Base-by-base conservation (phyloP, 495 filamentous ascomycete genomes). In the Echria macrotheca region DNA sequence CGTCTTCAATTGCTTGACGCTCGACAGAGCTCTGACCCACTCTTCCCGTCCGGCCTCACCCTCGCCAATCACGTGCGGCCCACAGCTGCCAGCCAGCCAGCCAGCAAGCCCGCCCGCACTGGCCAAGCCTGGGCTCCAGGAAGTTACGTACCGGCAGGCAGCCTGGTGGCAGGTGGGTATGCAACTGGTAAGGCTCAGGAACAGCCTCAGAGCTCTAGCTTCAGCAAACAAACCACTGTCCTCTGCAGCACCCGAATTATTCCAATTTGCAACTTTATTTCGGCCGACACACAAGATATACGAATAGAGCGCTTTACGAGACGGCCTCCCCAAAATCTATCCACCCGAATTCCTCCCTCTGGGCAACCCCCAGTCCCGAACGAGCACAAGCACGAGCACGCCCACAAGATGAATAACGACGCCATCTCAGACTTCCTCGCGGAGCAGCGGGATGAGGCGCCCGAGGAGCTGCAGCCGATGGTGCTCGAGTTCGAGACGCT, bases 401-500 rank as follows among this genome's bases (percentile, higher is more conserved):
- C 22, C 35, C 23, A 23, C 35, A 57, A 38, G 63, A 91, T 91
- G 86, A 85, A 85, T 69, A 80, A 80, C 70, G 84, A 94, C 64
- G 85, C 84, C 56, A 89, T 99, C 67, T 77, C 89, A 63, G 86
- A 95, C 70, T 91, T 96, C 74, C 85, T 99, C 49, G 79, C 78
- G 48, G 85, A 91, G 49, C 87, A 93, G 75, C 86, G 91, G 65
- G 80, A 83, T 55, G 81, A 85, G 59, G 85, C 90, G 61, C 88
- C 91, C 47, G 85, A 86, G 48, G 85, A 95, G 61, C 79, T 93
- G 44, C 91, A 96, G 68, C 77, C 82, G 59, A 79, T 84, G 58
- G 89, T 96, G 71, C 80, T 97, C 55, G 83, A 83, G 52, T 95
- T 97, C 54, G 93, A 99, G 79, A 89, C 96, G 66, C 87, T 79